Evolutionary conservation across 2,329 filamentous ascomycete species (phyloP), one percentile per base, ranked within the genome.

Genomic region (Phyllosticta paracitricarpa): DNA sequence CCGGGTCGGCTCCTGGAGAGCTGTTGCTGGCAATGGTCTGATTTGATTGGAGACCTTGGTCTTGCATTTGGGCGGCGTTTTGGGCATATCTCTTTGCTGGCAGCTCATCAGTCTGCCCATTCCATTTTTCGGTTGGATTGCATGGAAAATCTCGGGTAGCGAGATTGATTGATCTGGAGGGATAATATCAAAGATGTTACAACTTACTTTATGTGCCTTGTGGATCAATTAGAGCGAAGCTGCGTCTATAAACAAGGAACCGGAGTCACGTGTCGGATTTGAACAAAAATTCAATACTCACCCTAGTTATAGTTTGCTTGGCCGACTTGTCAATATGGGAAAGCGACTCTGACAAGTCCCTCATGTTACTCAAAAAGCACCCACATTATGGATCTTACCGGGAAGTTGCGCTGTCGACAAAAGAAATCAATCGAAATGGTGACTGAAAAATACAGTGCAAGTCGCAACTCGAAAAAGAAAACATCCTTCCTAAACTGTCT

Each of bases 1-100:
- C 17, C 54, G 35, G 35, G 28, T 54, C 19, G 58, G 58, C 2
- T 60, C 56, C 3, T 56, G 58, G 58, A 60, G 58, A n/a, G 40
- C 40, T 12, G 53, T 60, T 12, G 58, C 58, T 17, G 58, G 58
- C 10, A 54, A 54, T n/a, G 58, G 58, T 12, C 1, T 60, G 24
- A 54, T 56, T 40, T 60, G 48, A 53, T 54, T 54, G 26, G 25
- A 1, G 3, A 35, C 2, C 22, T 19, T 48, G 17, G 22, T n/a
- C 2, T 35, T 53, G 17, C 25, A 28, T 58, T 7, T 25, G 35
- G 25, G 14, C 17, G 22, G 17, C 6, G 19, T 52, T 19, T 25
- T 14, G 56, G 28, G 12, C 4, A 17, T 10, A 2, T 40, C 3
- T 40, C 33, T 40, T 40, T 40, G 10, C 14, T 12, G 10, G 10